These are phyloP conservation scores for Perkinsela sp. DNA, from an alignment of 208 protist genomes.

Conservation along the genomic window DNA sequence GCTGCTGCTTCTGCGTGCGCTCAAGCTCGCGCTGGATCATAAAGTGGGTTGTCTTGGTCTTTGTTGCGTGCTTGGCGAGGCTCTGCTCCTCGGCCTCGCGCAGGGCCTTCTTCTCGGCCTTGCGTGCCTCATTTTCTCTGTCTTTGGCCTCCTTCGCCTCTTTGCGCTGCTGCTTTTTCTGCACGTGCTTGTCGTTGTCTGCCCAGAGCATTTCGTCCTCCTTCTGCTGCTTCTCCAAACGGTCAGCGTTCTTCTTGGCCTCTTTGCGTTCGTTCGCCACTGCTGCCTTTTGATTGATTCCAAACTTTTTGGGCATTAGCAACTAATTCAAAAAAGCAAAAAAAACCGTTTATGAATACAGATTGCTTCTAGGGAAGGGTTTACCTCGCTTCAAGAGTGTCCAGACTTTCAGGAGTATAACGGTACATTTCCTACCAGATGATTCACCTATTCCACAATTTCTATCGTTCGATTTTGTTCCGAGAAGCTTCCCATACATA, in stretches of 20 bases:
- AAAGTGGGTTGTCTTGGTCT: neutral
- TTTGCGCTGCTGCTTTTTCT: conserved; percentile 1
- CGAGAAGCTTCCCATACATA: no score
- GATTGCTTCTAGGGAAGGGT: no score
- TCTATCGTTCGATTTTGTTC: no score
- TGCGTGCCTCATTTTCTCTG: neutral
- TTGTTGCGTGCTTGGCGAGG: neutral
- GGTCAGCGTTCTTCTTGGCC: neutral
- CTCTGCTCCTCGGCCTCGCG: neutral
- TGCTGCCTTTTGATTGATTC: neutral
- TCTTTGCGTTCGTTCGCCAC: neutral
- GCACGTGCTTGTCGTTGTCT: neutral
- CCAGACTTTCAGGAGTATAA: no score
- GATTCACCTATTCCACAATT: no score
- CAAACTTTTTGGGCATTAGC: conserved; percentile 1
- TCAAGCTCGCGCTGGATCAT: neutral
- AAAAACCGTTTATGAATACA: no score
- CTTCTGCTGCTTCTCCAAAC: neutral
- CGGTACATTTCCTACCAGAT: no score
- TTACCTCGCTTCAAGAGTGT: no score
- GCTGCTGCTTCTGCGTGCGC: neutral
- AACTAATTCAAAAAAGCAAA: no score
- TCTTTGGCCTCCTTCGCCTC: neutral
- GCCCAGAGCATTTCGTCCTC: neutral
- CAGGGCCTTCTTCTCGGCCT: neutral